These are phyloP conservation scores for Komagataella populi DNA, from an alignment of 805 yeast species.

Conservation along the genomic window DNA sequence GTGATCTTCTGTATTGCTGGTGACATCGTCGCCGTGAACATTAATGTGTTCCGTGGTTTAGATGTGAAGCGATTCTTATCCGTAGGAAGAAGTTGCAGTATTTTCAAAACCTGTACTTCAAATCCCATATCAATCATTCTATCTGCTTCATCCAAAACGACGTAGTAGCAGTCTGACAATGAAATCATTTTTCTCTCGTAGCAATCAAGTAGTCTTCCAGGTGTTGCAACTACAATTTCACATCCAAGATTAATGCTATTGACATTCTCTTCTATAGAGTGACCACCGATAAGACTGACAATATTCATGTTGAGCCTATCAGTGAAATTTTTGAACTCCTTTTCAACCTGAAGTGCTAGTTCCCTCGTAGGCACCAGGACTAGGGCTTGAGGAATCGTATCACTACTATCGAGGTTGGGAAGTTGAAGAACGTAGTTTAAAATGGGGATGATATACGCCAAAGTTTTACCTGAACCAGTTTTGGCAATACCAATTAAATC, in stretches of 20 bases:
- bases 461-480: constrained; percentile 93
- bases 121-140: constrained; percentile 93
- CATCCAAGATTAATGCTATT: constrained; percentile 46
- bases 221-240: constrained; percentile 83
- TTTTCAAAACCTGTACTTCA: constrained; percentile 59
- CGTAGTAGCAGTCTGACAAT: constrained; percentile 45
- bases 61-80: constrained; percentile 25
- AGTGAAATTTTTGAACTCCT: constrained; percentile 42
- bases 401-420: constrained; percentile 32
- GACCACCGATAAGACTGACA: constrained; percentile 81
- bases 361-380: constrained; percentile 90
- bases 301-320: constrained; percentile 25
- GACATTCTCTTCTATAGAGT: constrained; percentile 63
- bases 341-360: constrained; percentile 74
- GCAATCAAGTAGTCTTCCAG: constrained; percentile 81
- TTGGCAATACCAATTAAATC: constrained; percentile 89
- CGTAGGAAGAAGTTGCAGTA: constrained; percentile 42
- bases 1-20: constrained; percentile 57
- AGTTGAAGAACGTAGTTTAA: constrained; percentile 35
- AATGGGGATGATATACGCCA: constrained; percentile 70
- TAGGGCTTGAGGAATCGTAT: constrained; percentile 62
- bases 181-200: constrained; percentile 52
- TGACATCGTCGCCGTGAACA: constrained; percentile 94
- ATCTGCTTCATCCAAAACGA: constrained; percentile 90
- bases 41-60: constrained; percentile 36